Base-by-base conservation (phyloP, 805 yeast species). In the Barnettozyma botsteinii region DNA sequence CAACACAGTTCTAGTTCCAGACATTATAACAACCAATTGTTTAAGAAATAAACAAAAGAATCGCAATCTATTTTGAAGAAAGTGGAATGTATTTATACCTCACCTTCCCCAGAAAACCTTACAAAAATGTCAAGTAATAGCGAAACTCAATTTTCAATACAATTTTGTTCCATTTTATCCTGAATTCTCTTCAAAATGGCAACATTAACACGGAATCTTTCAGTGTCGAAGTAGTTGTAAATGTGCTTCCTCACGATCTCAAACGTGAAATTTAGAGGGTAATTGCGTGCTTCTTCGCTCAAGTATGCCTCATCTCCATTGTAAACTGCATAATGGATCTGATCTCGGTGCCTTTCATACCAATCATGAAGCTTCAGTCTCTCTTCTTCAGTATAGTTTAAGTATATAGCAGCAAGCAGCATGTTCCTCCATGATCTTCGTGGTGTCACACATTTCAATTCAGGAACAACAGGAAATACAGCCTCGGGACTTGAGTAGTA, bases 1-100 rank as follows among this genome's bases (percentile, higher is more conserved):
- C n/a, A 72, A 56, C 13, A 72, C 22, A 10, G 38, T 28, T 22
- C 33, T 28, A 4, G 30, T 4, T 22, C 23, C 35, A n/a, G 37
- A 34, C 29, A 25, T 23, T 11, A 7, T 10, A 8, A 21, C 7
- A 8, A 9, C 7, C 13, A 31, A 12, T 5, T 9, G 15, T 31
- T 20, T 12, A 7, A 8, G 7, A 9, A 14, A 3, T n/a, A n/a
- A n/a, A n/a, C n/a, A n/a, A n/a, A n/a, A n/a, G n/a, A n/a, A n/a
- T n/a, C n/a, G n/a, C n/a, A n/a, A n/a, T n/a, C n/a, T n/a, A n/a
- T n/a, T n/a, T 22, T 31, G 17, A 13, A 19, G 20, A 19, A 5
- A 8, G 24, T 21, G 33, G 24, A 20, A 19, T 19, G 7, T 25
- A 13, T 12, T 12, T 12, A 21, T 21, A 21, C 6, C 9, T 21